Evolutionary conservation across 2,329 filamentous ascomycete species (phyloP), one percentile per base, ranked within the genome.

Genomic region (Pseudogymnoascus sp.): DNA sequence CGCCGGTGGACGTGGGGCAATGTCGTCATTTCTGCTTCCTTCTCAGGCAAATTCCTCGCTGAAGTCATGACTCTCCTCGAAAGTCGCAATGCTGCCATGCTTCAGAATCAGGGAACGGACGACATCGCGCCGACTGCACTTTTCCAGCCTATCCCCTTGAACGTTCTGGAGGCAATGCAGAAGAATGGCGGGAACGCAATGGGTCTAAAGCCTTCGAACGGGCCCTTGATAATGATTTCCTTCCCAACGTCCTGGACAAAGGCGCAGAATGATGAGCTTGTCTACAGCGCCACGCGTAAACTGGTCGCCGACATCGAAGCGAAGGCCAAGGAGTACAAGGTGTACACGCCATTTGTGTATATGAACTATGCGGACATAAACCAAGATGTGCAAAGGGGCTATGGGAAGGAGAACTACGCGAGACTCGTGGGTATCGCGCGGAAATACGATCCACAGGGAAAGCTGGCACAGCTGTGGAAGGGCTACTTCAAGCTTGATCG

Each of bases 321-420:
- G 14, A 28, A 41, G n/a, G 30, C 25, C 25, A 14, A 18, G 14
- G 61, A 59, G 9, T 37, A 37, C 35, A 37, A 37, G 35, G 28
- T 64, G 8, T 54, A 59, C n/a, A 43, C 62, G 38, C 33, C 18
- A 20, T 66, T 54, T 54, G 37, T 61, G 11, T 79, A 80, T 66
- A 70, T 77, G 30, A 80, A 81, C 65, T 80, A 81, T 61, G 78
- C 77, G 0, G 71, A 73, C 7, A 66, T 68, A 33, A 70, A 69
- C 18, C 78, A 81, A 62, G 66, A 76, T 33, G 73, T 77, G 1
- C 68, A 81, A 16, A 14, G 64, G 0, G 68, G 73, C 8, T 81
- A 80, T 61, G 77, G 78, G 0, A 35, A 65, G 2, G 68, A 71
- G 1, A 80, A 76, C n/a, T 63, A 76, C 41, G 67, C 66, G 3